Base-by-base conservation (phyloP, 495 filamentous ascomycete genomes). In the Aspergillus funiculosus region DNA sequence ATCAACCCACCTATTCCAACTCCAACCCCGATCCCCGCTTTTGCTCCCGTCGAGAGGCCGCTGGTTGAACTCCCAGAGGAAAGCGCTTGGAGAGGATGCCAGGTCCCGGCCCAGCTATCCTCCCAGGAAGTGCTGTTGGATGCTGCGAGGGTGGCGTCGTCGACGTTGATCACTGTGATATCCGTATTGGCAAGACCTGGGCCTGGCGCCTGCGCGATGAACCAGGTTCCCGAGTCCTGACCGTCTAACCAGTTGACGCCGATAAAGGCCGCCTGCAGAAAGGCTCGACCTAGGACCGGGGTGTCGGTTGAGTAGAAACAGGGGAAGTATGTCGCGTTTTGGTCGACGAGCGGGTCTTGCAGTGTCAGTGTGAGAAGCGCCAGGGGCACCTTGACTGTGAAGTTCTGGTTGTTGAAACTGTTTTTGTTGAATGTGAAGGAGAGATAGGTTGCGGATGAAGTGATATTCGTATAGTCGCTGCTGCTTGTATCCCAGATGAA, bases 181-280 rank as follows among this genome's bases (percentile, higher is more conserved):
- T 37, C 26, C 6, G 43, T 13, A n/a, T 15, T 15, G 8, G 22
- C 8, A 14, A 32, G 3, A 4, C 19, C 21, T 0, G 50, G 50
- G 14, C 50, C 50, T 2, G 50, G 50, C 18, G 50, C 50, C 13
- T 53, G 50, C 0, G 22, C 45, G 11, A 53, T 25, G 26, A 48
- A 53, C 50, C 50, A 53, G 2, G 38, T 43, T 1, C 50, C 44
- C 6, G 38, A 43, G 31, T 43, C 39, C 15, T 43, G 18, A 0
- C 50, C 44, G 19, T 48, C 26, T 11, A 29, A 44, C 28, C 24
- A 41, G 14, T 46, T 77, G 6, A 68, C 66, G 10, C 73, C 76
- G 0, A 80, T 43, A 43, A 80, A 80, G 4, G 76, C 72, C 10
- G 74, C 74, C 53, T 82, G 78, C 3, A 82, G 51, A 39, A 82